Percentiles rank a stretch among this genome's conserved stretches.
Evolutionary conservation across 202 grass and related monocot species (phyloP).

Genomic region (Schoenoplectus tabernaemontani): DNA sequence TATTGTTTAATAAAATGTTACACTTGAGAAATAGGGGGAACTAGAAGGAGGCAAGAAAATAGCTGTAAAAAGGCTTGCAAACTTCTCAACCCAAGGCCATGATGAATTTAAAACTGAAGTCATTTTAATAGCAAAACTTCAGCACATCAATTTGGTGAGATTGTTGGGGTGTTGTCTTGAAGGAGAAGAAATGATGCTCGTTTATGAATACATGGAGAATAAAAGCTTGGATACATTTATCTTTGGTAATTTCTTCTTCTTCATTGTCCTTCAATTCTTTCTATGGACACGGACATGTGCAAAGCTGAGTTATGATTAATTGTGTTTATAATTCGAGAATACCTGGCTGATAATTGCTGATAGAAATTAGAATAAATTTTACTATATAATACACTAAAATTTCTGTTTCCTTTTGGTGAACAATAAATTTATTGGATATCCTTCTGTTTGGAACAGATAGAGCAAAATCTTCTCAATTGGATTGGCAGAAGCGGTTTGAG

Average conservation of each 20-base stretch:
- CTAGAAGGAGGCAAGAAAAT: conserved; percentile 47
- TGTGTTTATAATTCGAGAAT: background rate
- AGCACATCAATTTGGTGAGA: conserved; percentile 78
- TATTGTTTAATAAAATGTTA: background rate
- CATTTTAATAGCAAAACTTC: conserved; percentile 75
- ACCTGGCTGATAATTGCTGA: background rate
- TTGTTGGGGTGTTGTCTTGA: conserved; percentile 67
- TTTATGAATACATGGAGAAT: conserved; percentile 78
- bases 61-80: conserved; percentile 66
- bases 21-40: conserved; percentile 38
- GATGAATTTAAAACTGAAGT: conserved; percentile 90
- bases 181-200: conserved; percentile 58
- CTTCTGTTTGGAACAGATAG: conserved; percentile 18
- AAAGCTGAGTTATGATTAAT: background rate
- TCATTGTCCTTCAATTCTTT: background rate
- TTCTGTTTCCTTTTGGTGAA: background rate
- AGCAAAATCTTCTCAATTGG: conserved; percentile 8
- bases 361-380: background rate
- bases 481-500: conserved; percentile 25
- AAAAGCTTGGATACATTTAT: conserved; percentile 74
- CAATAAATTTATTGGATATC: background rate
- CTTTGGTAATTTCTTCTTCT: conserved; percentile 40
- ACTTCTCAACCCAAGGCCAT: conserved; percentile 52
- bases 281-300: background rate
- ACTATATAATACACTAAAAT: background rate